Evolutionary conservation across 2,329 filamentous ascomycete genomes (phyloP).

Genomic region (Ploettnerulaceae sp.): DNA sequence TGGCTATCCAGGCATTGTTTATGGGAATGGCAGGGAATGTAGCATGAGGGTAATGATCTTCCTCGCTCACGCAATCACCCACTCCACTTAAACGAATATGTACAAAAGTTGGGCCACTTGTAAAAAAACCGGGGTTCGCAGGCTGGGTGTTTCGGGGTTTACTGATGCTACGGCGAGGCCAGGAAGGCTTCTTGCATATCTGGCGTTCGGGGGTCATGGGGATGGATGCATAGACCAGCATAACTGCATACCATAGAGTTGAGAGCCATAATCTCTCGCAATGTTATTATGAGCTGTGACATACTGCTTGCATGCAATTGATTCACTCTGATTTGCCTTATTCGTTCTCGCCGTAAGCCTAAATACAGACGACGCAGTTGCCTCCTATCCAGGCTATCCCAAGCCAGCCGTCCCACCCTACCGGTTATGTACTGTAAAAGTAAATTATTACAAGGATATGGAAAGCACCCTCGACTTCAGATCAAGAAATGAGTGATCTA

Average conservation of each 20-base stretch:
- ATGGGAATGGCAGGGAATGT: constrained; percentile 88
- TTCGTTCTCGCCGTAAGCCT: too few relatives aligned
- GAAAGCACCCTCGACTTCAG: constrained; percentile 5
- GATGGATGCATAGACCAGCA: background rate
- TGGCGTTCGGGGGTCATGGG: constrained; percentile 3
- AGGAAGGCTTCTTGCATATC: background rate
- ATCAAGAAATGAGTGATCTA: background rate
- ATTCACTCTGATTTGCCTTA: background rate
- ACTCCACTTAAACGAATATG: constrained; percentile 20
- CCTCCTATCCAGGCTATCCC: background rate
- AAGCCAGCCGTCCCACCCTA: background rate
- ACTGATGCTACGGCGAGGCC: constrained; percentile 7
- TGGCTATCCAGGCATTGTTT: constrained; percentile 89
- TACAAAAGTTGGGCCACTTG: constrained; percentile 20
- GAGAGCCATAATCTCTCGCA: background rate
- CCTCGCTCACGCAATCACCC: constrained; percentile 16
- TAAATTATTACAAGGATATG: constrained; percentile 16
- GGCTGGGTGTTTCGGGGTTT: constrained; percentile 5
- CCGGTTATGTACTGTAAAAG: constrained; percentile 17
- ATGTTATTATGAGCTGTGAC: background rate
- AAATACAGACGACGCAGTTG: constrained; percentile 14
- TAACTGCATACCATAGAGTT: constrained; percentile 6
- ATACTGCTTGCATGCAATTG: background rate
- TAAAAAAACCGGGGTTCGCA: background rate
- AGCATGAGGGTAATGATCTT: constrained; percentile 38